Conservation (phyloP, 331 rosid species). For the Cucumis variabilis region DNA sequence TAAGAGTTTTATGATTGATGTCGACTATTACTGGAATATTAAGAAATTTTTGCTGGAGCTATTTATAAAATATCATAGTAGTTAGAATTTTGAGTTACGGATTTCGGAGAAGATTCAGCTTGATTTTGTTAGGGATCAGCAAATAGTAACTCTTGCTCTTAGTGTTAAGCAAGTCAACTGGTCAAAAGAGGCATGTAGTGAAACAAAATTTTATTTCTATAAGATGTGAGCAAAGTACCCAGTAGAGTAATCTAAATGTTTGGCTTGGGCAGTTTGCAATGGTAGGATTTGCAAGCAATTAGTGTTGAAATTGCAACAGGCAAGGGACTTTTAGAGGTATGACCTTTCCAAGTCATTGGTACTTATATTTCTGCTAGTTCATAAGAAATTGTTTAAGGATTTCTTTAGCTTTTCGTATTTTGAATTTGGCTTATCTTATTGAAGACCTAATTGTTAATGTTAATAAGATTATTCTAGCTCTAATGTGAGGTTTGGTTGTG, state of each 20-base stretch:
- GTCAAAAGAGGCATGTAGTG: constrained; percentile 44
- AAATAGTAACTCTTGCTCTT: constrained; percentile 31
- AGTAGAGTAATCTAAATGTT: constrained; percentile 73
- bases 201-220: constrained; percentile 52
- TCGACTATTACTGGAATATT: not conserved
- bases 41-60: not conserved
- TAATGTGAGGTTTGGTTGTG: too few species aligned
- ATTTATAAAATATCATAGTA: too few species aligned
- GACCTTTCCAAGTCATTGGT: too few species aligned
- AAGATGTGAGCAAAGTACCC: constrained; percentile 34
- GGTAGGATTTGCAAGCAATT: too few species aligned
- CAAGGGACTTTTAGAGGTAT: too few species aligned
- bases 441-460: too few species aligned
- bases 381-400: too few species aligned
- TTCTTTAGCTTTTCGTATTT: too few species aligned
- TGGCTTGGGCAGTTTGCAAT: constrained; percentile 96
- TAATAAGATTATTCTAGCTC: too few species aligned
- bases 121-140: not conserved
- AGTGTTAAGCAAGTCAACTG: constrained; percentile 56
- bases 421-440: too few species aligned
- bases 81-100: not conserved
- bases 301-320: too few species aligned
- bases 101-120: not conserved
- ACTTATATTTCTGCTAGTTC: too few species aligned
- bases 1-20: not conserved